These are phyloP conservation scores for Hypoxylon sp. DNA, from an alignment of 2,329 filamentous ascomycete genomes.

Conservation along the genomic window DNA sequence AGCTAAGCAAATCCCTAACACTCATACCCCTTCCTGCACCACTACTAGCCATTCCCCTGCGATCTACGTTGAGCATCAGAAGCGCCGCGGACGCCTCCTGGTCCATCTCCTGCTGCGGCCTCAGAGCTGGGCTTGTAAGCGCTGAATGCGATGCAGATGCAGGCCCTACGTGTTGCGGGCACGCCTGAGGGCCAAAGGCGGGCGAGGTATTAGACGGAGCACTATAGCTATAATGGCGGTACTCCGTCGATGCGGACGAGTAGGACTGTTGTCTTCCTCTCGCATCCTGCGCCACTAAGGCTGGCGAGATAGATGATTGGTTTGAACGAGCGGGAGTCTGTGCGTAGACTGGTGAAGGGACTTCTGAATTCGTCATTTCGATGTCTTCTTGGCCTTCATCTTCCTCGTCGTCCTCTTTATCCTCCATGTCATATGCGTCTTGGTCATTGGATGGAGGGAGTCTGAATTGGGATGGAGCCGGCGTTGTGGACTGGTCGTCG, in stretches of 20 bases:
- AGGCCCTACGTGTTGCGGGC: constrained; percentile 57
- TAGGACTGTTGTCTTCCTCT: constrained; percentile 66
- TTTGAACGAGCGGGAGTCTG: constrained; percentile 54
- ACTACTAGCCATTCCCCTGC: constrained; percentile 63
- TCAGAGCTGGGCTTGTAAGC: constrained; percentile 71
- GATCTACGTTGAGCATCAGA: constrained; percentile 88
- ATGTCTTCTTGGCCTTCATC: constrained; percentile 64
- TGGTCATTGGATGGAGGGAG: constrained; percentile 51
- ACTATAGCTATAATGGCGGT: constrained; percentile 61
- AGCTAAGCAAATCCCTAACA: constrained; percentile 68
- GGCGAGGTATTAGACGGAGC: constrained; percentile 61
- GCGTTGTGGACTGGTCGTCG: constrained; percentile 55
- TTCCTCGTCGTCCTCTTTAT: constrained; percentile 60
- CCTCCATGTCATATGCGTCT: constrained; percentile 51
- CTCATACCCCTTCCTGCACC: constrained; percentile 64
- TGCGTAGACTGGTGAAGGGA: constrained; percentile 64
- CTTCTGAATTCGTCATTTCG: constrained; percentile 72
- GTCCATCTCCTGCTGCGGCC: constrained; percentile 71
- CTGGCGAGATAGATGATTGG: constrained; percentile 68
- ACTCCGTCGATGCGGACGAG: constrained; percentile 64
- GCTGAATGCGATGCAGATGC: constrained; percentile 64
- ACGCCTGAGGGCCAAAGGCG: constrained; percentile 60
- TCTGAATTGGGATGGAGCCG: constrained; percentile 51
- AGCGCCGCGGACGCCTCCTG: constrained; percentile 89
- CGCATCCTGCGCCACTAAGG: constrained; percentile 63